Conservation (phyloP, 768 basidiomycete genomes). For the Tephrocybe sp. region DNA sequence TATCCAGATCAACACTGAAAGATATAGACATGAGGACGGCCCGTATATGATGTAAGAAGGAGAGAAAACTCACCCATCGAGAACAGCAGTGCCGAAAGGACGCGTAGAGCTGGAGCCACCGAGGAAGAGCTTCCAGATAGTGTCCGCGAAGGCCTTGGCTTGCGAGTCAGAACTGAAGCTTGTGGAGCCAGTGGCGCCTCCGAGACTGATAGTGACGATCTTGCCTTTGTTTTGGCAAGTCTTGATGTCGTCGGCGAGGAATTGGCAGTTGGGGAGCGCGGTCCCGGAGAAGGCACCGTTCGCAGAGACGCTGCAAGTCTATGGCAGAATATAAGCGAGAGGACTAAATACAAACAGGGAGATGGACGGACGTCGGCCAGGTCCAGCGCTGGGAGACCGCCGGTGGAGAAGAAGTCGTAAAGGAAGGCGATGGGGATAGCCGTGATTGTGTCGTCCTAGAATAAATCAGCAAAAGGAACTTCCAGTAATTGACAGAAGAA, state of each 20-base stretch:
- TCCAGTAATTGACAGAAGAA: too few species aligned
- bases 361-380: conserved; percentile 49
- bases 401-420: conserved; percentile 56
- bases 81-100: too few species aligned
- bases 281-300: conserved; percentile 52
- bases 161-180: too few species aligned
- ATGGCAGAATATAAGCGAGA: not conserved
- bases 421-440: conserved; percentile 65
- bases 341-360: not conserved
- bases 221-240: conserved; percentile 57
- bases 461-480: too few species aligned
- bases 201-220: too few species aligned
- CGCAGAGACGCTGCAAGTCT: conserved; percentile 48
- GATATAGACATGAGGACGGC: conserved; percentile 16
- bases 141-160: too few species aligned
- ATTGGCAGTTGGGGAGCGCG: conserved; percentile 53
- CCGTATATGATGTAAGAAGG: too few species aligned
- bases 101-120: too few species aligned
- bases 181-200: too few species aligned
- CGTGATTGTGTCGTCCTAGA: too few species aligned
- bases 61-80: too few species aligned
- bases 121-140: too few species aligned
- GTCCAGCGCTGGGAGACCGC: conserved; percentile 57
- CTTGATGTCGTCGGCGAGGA: conserved; percentile 55
- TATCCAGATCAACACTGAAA: conserved; percentile 55